Evolutionary conservation across 805 yeast species (phyloP).

Genomic region (Yamadazyma phyllophila): DNA sequence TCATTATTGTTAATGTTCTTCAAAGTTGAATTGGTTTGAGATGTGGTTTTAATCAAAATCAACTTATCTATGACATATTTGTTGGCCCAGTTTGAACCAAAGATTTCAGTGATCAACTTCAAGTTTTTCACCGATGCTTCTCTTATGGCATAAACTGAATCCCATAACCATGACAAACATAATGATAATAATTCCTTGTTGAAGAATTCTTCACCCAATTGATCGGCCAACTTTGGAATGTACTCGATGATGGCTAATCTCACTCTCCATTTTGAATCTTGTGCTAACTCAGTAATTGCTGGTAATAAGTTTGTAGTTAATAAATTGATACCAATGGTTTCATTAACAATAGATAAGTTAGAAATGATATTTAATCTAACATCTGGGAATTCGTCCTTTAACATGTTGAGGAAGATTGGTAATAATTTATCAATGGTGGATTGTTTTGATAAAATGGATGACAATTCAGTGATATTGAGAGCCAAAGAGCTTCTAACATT

Average conservation of each 20-base stretch:
- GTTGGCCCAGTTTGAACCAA: conserved; percentile 94
- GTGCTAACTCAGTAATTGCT: conserved; percentile 93
- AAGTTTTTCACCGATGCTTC: conserved; percentile 92
- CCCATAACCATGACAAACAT: conserved; percentile 99
- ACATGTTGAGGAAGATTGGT: conserved; percentile 88
- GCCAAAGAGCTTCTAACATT: conserved; percentile 93
- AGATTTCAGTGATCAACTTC: conserved; percentile 74
- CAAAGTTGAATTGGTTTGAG: conserved; percentile 15
- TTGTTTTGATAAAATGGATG: conserved; percentile 82
- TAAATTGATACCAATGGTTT: conserved; percentile 87
- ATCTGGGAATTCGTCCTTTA: conserved; percentile 95
- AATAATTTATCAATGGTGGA: conserved; percentile 76
- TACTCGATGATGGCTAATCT: conserved; percentile 95
- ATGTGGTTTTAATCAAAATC: conserved; percentile 31
- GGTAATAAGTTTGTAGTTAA: conserved; percentile 87
- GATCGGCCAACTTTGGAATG: conserved; percentile 91
- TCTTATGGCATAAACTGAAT: conserved; percentile 92
- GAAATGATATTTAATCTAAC: conserved; percentile 93
- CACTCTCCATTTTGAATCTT: conserved; percentile 97
- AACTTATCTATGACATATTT: conserved; percentile 77
- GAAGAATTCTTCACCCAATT: conserved; percentile 89
- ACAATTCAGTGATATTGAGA: conserved; percentile 78
- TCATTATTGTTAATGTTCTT: conserved; percentile 14
- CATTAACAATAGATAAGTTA: conserved; percentile 86
- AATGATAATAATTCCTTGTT: conserved; percentile 87